Evolutionary conservation across 768 basidiomycete genomes (phyloP).

Genomic region (Auriculariales sp.): DNA sequence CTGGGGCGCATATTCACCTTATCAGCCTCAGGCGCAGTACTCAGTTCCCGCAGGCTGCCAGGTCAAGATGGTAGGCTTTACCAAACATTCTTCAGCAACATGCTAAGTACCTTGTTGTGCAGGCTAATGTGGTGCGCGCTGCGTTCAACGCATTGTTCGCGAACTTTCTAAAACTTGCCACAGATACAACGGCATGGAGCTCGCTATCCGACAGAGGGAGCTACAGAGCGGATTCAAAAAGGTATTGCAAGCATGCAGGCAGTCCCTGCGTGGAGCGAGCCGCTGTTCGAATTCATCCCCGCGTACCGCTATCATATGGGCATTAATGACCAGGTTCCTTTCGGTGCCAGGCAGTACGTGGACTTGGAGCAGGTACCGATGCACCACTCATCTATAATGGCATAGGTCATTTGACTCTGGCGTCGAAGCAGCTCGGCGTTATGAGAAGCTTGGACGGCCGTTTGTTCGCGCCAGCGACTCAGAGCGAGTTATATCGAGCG

Average conservation of each 20-base stretch:
- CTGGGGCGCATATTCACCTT: conserved; percentile 55
- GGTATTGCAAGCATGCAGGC: conserved; percentile 41
- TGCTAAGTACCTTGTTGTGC: background rate
- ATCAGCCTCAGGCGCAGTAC: conserved; percentile 34
- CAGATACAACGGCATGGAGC: conserved; percentile 75
- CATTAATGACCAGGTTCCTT: conserved; percentile 41
- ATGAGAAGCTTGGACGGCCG: conserved; percentile 35
- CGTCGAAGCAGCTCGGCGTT: conserved; percentile 34
- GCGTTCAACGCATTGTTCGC: background rate
- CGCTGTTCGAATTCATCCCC: conserved; percentile 38
- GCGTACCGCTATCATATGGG: conserved; percentile 48
- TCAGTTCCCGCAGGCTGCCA: conserved; percentile 33
- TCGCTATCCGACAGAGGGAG: conserved; percentile 50
- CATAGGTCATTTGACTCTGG: conserved; percentile 43
- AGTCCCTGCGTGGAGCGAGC: conserved; percentile 29
- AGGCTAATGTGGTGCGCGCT: conserved; percentile 47
- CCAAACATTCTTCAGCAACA: too few species aligned
- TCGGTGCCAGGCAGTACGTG: conserved; percentile 50
- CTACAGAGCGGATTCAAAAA: conserved; percentile 25
- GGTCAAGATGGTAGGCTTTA: conserved; percentile 46
- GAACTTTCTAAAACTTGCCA: background rate
- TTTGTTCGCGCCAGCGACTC: conserved; percentile 38
- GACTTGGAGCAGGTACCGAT: background rate
- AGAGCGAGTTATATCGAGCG: conserved; percentile 48
- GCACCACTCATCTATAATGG: background rate